Percentiles rank a stretch among this genome's conserved stretches.
Conservation (phyloP, 371 early-diverging fungal species). For the Syncephalis fuscata region DNA sequence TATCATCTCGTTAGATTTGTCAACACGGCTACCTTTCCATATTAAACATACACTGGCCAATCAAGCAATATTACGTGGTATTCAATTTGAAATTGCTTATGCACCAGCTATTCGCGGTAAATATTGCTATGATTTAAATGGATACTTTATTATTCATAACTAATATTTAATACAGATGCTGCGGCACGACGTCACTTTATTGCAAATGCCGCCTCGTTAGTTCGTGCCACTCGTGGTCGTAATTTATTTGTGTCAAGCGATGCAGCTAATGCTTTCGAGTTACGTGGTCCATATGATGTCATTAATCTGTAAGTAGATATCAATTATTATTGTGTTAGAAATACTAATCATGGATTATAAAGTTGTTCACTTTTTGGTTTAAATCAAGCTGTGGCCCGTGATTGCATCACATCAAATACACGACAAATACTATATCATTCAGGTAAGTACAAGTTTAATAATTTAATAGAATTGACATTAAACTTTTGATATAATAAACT, state of each 20-base stretch:
- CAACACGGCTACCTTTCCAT: conserved; percentile 48
- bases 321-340: conserved; percentile 2
- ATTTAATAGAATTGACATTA: too few species aligned
- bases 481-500: too few species aligned
- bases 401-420: conserved; percentile 23
- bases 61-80: conserved; percentile 55
- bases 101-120: conserved; percentile 49
- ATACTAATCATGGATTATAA: not conserved
- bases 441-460: conserved; percentile 16
- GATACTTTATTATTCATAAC: conserved; percentile 2
- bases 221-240: conserved; percentile 71
- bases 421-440: conserved; percentile 33
- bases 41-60: conserved; percentile 48
- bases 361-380: conserved; percentile 35
- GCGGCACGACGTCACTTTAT: conserved; percentile 42
- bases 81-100: conserved; percentile 80
- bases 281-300: conserved; percentile 72
- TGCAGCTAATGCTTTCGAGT: conserved; percentile 56
- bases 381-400: conserved; percentile 27
- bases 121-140: not conserved
- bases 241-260: conserved; percentile 76
- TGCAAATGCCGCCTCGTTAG: conserved; percentile 50
- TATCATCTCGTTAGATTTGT: conserved; percentile 74
- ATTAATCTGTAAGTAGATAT: conserved; percentile 43
- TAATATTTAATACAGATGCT: conserved; percentile 22